Base-by-base conservation (phyloP, 2,329 filamentous ascomycete genomes). In the Apiospora rasikravindrae region DNA sequence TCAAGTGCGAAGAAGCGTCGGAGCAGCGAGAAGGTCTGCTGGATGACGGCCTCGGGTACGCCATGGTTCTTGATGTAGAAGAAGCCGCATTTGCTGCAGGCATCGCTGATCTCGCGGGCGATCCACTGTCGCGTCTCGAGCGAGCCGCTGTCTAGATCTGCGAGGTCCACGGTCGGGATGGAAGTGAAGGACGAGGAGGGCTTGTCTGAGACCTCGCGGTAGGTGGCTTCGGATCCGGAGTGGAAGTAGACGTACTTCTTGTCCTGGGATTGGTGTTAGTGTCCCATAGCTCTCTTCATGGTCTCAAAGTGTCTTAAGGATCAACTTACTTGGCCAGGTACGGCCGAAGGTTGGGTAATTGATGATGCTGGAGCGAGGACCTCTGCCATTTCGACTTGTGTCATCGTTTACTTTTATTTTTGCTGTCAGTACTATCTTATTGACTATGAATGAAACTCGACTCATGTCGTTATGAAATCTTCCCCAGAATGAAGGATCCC, bases 41-140 rank as follows among this genome's bases (percentile, higher is more conserved):
- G 69, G 69, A 72, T 73, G 26, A 77, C 53, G 4, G 74, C 49
- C 22, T 77, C 70, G 11, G 80, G 74, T 8, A 82, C 76, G 24
- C 78, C 78, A 70, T 81, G 78, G 69, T 81, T 81, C 69, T 79
- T 78, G 61, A 80, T 74, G 47, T 80, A 80, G 69, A 81, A 81
- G 71, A 80, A 80, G 0, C 80, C 79, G 42, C 75, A 76, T 1
- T 74, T 68, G 40, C 76, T 75, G 42, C 79, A 80, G 19, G 78
- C 77, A 22, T 77, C 73, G 67, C 75, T 73, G 5, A 79, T 76
- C 24, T 76, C 70, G 40, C 74, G 73, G 16, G 78, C 78, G n/a
- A 79, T 78, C 3, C 29, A 69, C 64, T 73, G 74, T 19, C 77
- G 74, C 4, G 69, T 71, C 51, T 77, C 74, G 10, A 76, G 71